Evolutionary conservation across 352 stramenopile species (phyloP).

Genomic region (Globisporangium paddicum): DNA sequence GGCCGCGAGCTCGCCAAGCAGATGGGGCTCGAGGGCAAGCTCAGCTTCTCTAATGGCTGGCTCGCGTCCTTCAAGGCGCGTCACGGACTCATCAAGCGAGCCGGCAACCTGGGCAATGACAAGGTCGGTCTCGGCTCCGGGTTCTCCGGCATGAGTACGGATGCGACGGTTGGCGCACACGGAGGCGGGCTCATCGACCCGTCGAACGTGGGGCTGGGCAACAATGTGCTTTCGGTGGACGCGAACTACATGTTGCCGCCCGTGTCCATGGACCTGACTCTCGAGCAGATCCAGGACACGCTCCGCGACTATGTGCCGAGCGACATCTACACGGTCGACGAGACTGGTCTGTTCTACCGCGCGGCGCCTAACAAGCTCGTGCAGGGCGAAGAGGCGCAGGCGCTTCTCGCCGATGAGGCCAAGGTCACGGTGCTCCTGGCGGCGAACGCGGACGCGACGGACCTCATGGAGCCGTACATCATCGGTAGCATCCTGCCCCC

Average conservation of each 20-base stretch:
- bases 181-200: constrained; percentile 35
- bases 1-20: constrained; percentile 77
- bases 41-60: constrained; percentile 86
- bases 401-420: constrained; percentile 66
- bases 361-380: constrained; percentile 83
- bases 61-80: constrained; percentile 81
- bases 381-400: constrained; percentile 74
- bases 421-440: constrained; percentile 73
- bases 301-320: constrained; percentile 76
- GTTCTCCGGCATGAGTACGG: constrained; percentile 4
- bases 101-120: constrained; percentile 30
- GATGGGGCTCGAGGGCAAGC: constrained; percentile 76
- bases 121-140: constrained; percentile 15
- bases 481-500: constrained; percentile 69
- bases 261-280: constrained; percentile 74
- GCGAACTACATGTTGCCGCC: constrained; percentile 75
- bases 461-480: constrained; percentile 86
- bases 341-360: constrained; percentile 83
- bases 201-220: constrained; percentile 43
- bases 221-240: constrained; percentile 31
- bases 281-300: constrained; percentile 84
- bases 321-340: constrained; percentile 85
- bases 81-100: constrained; percentile 74
- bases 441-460: constrained; percentile 65
- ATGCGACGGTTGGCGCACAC: background rate